phyloP scores from a whole-genome alignment of 192 early-diverging fungal genomes.

The Phycomyces blakesleeanus region DNA sequence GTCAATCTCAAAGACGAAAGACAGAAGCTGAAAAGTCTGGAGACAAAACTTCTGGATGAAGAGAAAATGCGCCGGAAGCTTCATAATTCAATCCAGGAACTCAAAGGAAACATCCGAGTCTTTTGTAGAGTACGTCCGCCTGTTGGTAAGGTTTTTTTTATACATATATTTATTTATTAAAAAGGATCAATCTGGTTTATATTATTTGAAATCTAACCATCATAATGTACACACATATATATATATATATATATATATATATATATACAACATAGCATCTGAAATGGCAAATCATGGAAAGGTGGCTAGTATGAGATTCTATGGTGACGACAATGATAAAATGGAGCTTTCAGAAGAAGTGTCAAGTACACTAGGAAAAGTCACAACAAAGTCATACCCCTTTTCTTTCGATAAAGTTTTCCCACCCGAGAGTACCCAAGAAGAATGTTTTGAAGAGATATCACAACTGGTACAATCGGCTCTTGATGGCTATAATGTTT shows the following conservation, averaged over 20 bases:
- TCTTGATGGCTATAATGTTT: slow-evolving; percentile 94
- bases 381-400: slow-evolving; percentile 54
- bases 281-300: neutral
- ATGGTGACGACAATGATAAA: slow-evolving; percentile 58
- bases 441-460: slow-evolving; percentile 90
- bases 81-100: slow-evolving; percentile 91
- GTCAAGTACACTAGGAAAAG: slow-evolving; percentile 23
- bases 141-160: slow-evolving; percentile 31
- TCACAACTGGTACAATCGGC: slow-evolving; percentile 94
- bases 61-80: slow-evolving; percentile 78
- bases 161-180: too few species aligned
- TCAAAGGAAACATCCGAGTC: slow-evolving; percentile 96
- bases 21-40: slow-evolving; percentile 7
- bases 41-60: slow-evolving; percentile 52
- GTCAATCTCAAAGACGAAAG: neutral
- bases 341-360: slow-evolving; percentile 71
- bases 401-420: slow-evolving; percentile 91
- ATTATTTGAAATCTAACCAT: too few species aligned
- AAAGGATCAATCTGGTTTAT: too few species aligned
- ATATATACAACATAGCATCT: neutral
- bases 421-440: slow-evolving; percentile 60
- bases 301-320: slow-evolving; percentile 40
- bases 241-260: too few species aligned
- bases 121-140: slow-evolving; percentile 92
- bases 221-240: too few species aligned